These are phyloP conservation scores for Stagonosporopsis rhizophila DNA, from an alignment of 2,329 filamentous ascomycete species.

Conservation along the genomic window DNA sequence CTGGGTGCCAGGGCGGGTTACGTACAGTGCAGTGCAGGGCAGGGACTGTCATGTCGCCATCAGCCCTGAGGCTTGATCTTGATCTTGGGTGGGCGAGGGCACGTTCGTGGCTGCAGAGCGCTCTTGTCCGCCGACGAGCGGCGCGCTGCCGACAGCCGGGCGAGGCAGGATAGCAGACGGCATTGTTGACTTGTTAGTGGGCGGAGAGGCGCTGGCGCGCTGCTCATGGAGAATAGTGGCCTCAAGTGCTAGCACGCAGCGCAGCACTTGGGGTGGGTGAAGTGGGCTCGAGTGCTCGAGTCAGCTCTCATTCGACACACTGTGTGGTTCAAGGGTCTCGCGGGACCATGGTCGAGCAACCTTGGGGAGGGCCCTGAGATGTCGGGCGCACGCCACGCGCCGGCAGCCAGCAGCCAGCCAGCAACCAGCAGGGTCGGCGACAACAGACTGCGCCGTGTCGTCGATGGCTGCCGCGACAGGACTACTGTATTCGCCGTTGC, in stretches of 20 bases:
- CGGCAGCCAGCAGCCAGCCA: constrained; percentile 9
- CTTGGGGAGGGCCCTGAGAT: neutral
- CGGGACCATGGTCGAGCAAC: constrained; percentile 1
- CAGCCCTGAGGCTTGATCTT: neutral
- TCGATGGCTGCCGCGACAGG: neutral
- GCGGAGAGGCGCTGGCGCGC: neutral
- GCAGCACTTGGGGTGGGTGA: neutral
- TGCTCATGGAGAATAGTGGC: neutral
- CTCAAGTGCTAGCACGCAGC: neutral
- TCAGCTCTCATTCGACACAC: constrained; percentile 9
- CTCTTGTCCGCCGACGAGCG: neutral
- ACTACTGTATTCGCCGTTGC: too few species aligned
- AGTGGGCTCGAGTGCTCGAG: constrained; percentile 11
- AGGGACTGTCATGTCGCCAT: constrained; percentile 9
- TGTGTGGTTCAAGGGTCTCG: constrained; percentile 8
- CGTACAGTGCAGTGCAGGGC: neutral
- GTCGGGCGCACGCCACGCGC: constrained; percentile 9
- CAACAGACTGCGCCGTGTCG: neutral
- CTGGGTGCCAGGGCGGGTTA: constrained; percentile 4
- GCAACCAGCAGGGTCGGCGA: neutral
- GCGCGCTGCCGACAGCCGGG: neutral
- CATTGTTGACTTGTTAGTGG: neutral
- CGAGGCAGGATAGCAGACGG: neutral
- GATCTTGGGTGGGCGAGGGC: neutral
- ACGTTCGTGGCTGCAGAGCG: constrained; percentile 1